Conservation (phyloP, 352 stramenopile species). For the Phytopythium cucurbitacearum region DNA sequence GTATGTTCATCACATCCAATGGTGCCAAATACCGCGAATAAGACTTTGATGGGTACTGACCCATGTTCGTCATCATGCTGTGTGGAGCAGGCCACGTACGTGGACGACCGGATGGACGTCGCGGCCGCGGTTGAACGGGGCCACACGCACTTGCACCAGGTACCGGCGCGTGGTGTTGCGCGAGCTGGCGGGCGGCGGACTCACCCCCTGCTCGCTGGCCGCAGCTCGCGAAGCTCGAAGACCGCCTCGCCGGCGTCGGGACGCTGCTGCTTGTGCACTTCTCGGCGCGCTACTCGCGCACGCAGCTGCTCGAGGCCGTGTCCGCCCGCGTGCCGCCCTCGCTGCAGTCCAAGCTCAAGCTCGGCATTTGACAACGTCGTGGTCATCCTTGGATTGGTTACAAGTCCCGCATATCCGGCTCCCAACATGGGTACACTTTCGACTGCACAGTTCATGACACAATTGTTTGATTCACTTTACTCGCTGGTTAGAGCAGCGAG, state of each 20-base stretch:
- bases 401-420: no score
- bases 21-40: background rate
- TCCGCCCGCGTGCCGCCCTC: slow-evolving; percentile 22
- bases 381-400: no score
- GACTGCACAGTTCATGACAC: no score
- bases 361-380: slow-evolving; percentile 11
- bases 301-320: slow-evolving; percentile 29
- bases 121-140: slow-evolving; percentile 45
- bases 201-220: slow-evolving; percentile 1
- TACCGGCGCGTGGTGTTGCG: slow-evolving; percentile 11
- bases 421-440: no score
- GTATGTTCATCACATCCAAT: slow-evolving; percentile 17
- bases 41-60: background rate
- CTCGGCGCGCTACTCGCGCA: slow-evolving; percentile 51
- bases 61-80: background rate
- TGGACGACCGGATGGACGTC: slow-evolving; percentile 38
- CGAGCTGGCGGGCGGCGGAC: background rate
- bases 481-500: no score
- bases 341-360: slow-evolving; percentile 43
- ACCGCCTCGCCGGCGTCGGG: slow-evolving; percentile 45
- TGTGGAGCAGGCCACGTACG: slow-evolving; percentile 41
- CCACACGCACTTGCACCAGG: slow-evolving; percentile 77
- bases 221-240: slow-evolving; percentile 40
- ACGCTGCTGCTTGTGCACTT: slow-evolving; percentile 72
- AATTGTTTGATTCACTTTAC: no score